A percentile compares a stretch with the other conserved stretches of the same genome.
These are phyloP conservation scores for Phialophora expanda DNA, from an alignment of 2,329 filamentous ascomycete genomes.

Conservation along the genomic window DNA sequence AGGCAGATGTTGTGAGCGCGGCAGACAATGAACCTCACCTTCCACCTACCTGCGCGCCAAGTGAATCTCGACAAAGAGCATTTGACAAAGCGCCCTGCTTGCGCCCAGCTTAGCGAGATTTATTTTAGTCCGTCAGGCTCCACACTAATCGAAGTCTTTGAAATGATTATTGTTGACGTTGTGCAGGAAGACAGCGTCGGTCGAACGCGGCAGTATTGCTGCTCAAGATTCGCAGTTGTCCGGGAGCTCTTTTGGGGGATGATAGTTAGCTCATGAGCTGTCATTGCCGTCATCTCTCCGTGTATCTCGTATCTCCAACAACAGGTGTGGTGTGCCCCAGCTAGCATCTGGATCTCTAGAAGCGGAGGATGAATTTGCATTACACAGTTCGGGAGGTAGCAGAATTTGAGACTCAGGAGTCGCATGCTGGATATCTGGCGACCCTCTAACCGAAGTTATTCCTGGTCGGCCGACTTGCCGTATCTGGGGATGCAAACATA, in stretches of 20 bases:
- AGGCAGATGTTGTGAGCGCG: slow-evolving; percentile 2
- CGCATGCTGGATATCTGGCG: background rate
- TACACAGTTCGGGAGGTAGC: background rate
- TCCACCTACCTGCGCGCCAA: slow-evolving; percentile 11
- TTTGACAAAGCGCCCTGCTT: slow-evolving; percentile 25
- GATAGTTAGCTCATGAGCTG: background rate
- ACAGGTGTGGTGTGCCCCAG: background rate
- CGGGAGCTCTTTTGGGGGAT: background rate
- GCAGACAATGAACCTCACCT: slow-evolving; percentile 26
- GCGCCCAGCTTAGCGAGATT: slow-evolving; percentile 3
- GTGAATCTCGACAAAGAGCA: slow-evolving; percentile 19
- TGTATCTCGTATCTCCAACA: background rate
- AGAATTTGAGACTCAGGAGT: background rate
- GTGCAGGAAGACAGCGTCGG: background rate
- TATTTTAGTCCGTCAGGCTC: slow-evolving; percentile 5
- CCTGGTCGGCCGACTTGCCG: background rate
- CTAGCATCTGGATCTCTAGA: background rate
- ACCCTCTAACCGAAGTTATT: background rate
- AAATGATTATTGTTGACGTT: background rate
- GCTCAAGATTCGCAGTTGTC: background rate
- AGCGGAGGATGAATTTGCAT: background rate
- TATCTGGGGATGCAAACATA: background rate
- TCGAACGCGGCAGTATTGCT: background rate
- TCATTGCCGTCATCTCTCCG: background rate
- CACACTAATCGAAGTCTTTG: background rate